Evolutionary conservation across 805 yeast species (phyloP).

Genomic region (Tetrapisispora nanseiensis): DNA sequence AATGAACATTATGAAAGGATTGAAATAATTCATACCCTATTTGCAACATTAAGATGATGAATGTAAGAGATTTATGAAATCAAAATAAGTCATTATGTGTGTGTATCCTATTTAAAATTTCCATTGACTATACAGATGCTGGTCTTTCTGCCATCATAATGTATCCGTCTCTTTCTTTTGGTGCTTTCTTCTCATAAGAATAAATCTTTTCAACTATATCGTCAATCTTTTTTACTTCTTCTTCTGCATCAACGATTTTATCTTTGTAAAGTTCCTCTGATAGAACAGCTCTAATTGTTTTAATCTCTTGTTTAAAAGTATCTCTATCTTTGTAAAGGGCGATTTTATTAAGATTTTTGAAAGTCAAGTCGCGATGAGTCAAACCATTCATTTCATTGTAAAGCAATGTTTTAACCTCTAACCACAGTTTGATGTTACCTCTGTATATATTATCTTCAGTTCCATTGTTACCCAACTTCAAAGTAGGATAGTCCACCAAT

Average conservation of each 20-base stretch:
- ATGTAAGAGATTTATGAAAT: too few species aligned
- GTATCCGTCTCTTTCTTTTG: not conserved
- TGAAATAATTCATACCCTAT: too few species aligned
- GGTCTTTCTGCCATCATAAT: not conserved
- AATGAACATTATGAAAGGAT: too few species aligned
- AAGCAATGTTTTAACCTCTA: constrained; percentile 10
- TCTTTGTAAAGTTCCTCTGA: not conserved
- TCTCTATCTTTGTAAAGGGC: constrained; percentile 11
- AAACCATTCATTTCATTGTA: constrained; percentile 15
- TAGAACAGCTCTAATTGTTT: not conserved
- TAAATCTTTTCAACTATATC: not conserved
- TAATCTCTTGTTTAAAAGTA: constrained; percentile 12
- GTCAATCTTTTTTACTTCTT: not conserved
- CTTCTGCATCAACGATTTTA: not conserved
- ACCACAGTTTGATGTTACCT: constrained; percentile 28
- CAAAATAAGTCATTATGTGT: too few species aligned
- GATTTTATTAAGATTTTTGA: constrained; percentile 19
- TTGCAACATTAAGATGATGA: too few species aligned
- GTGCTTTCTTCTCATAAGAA: not conserved
- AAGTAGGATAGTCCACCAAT: constrained; percentile 54
- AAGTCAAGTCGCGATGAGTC: constrained; percentile 12
- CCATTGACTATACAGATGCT: not conserved
- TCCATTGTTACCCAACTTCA: constrained; percentile 5
- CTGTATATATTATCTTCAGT: constrained; percentile 13
- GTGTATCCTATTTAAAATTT: too few species aligned